Conservation (phyloP, 129 eudicot species). For the Smallanthus sonchifolius region DNA sequence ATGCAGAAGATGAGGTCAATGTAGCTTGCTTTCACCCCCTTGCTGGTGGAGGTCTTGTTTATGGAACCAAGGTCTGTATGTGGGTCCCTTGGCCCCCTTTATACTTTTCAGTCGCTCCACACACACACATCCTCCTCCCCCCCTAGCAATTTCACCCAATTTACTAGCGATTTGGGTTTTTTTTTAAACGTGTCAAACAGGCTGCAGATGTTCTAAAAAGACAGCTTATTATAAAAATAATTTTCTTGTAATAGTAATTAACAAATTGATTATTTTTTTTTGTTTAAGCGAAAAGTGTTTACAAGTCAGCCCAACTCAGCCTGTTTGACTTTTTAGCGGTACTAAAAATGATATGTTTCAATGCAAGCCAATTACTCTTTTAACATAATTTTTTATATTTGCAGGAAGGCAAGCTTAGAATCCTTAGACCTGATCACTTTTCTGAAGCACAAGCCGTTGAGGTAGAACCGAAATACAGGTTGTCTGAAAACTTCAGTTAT, state of each 20-base stretch:
- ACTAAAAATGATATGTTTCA: too few relatives aligned
- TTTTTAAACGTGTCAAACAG: neutral
- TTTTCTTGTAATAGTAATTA: neutral
- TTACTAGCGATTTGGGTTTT: neutral
- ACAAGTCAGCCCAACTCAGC: too few relatives aligned
- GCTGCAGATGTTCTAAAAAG: neutral
- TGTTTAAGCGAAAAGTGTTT: neutral
- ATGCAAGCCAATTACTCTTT: too few relatives aligned
- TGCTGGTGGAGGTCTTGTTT: conserved; percentile 94
- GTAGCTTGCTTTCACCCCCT: conserved; percentile 98
- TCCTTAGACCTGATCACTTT: conserved; percentile 37
- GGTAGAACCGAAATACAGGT: conserved; percentile 32
- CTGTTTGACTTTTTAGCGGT: too few relatives aligned
- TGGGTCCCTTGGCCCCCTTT: neutral
- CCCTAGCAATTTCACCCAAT: too few relatives aligned
- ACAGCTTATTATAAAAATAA: neutral
- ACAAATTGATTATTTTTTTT: too few relatives aligned
- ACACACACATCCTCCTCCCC: too few relatives aligned
- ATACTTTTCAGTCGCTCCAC: neutral
- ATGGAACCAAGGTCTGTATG: conserved; percentile 87
- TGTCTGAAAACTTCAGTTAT: conserved; percentile 17
- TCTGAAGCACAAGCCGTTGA: conserved; percentile 32
- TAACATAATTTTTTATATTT: neutral
- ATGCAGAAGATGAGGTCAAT: conserved; percentile 98
- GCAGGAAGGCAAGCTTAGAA: conserved; percentile 98